A percentile compares a stretch with the other conserved stretches of the same genome.
These are phyloP conservation scores for Stachybotrys chlorohalonatus DNA, from an alignment of 2,329 filamentous ascomycete species.

Conservation along the genomic window DNA sequence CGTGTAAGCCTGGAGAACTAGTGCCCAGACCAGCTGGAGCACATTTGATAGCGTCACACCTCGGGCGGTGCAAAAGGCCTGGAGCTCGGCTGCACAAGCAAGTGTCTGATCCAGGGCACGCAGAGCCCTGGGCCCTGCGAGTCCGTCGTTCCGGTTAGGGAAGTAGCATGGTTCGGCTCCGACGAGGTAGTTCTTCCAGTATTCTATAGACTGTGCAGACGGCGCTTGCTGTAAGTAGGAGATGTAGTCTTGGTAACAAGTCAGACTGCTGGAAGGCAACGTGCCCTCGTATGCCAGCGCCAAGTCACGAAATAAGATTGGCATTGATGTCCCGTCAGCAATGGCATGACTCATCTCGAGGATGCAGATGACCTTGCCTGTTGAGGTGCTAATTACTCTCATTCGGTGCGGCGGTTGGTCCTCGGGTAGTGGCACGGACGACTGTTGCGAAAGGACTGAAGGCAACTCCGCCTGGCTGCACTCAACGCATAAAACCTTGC, in stretches of 20 bases:
- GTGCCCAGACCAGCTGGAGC: conserved; percentile 1
- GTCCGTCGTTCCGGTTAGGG: background rate
- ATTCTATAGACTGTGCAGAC: background rate
- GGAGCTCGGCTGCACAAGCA: background rate
- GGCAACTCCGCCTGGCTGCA: background rate
- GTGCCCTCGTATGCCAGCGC: conserved; percentile 6
- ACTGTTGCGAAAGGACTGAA: background rate
- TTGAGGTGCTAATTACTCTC: conserved; percentile 3
- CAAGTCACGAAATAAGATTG: conserved; percentile 9
- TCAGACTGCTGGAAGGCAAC: background rate
- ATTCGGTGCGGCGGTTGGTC: conserved; percentile 7
- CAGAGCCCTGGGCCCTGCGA: background rate
- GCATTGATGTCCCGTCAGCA: conserved; percentile 9
- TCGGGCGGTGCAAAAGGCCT: background rate
- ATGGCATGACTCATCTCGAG: conserved; percentile 14
- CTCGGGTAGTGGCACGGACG: background rate
- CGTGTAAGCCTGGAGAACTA: background rate
- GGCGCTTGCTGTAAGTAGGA: conserved; percentile 1
- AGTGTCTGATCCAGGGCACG: conserved; percentile 4
- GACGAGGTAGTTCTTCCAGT: conserved; percentile 5
- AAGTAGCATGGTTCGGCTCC: conserved; percentile 1
- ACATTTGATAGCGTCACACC: conserved; percentile 4
- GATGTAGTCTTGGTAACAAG: conserved; percentile 9
- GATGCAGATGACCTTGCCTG: conserved; percentile 1
- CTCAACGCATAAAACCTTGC: background rate